These are phyloP conservation scores for Colletotrichum simmondsii DNA, from an alignment of 2,329 filamentous ascomycete genomes.

Conservation along the genomic window DNA sequence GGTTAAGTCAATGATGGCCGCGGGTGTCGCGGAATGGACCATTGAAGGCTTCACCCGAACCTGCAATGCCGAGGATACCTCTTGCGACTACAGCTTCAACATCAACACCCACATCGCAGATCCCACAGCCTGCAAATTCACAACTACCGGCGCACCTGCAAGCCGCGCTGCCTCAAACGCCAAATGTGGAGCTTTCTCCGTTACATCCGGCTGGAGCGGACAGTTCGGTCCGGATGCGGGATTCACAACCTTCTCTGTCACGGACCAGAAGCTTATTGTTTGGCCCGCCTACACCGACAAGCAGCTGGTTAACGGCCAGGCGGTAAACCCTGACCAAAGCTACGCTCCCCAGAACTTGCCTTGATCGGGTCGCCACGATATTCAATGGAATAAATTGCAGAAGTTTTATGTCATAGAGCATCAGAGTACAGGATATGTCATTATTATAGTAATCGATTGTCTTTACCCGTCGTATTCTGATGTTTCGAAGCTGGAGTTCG, in stretches of 20 bases:
- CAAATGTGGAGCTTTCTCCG: slow-evolving; percentile 60
- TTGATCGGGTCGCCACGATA: not conserved
- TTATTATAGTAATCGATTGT: not conserved
- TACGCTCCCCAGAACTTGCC: slow-evolving; percentile 47
- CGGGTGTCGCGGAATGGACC: slow-evolving; percentile 52
- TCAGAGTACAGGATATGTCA: not conserved
- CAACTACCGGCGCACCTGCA: slow-evolving; percentile 50
- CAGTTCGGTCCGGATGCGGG: slow-evolving; percentile 63
- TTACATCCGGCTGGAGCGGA: slow-evolving; percentile 66
- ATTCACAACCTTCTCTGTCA: slow-evolving; percentile 65
- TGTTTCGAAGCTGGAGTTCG: too few species aligned
- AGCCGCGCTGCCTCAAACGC: slow-evolving; percentile 50
- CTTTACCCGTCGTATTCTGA: not conserved
- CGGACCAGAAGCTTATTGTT: slow-evolving; percentile 57
- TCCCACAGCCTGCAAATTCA: slow-evolving; percentile 50
- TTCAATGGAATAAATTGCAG: too few species aligned
- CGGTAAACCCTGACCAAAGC: slow-evolving; percentile 61
- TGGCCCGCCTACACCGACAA: slow-evolving; percentile 66
- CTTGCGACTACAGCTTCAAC: slow-evolving; percentile 56
- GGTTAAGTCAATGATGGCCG: slow-evolving; percentile 52
- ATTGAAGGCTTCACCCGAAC: slow-evolving; percentile 51
- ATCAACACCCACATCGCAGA: slow-evolving; percentile 49
- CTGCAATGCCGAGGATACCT: slow-evolving; percentile 51
- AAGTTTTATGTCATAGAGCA: not conserved
- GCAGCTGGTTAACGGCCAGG: slow-evolving; percentile 55